Conservation (phyloP, 1,284 basidiomycete species). For the Exsudoporus floridanus region DNA sequence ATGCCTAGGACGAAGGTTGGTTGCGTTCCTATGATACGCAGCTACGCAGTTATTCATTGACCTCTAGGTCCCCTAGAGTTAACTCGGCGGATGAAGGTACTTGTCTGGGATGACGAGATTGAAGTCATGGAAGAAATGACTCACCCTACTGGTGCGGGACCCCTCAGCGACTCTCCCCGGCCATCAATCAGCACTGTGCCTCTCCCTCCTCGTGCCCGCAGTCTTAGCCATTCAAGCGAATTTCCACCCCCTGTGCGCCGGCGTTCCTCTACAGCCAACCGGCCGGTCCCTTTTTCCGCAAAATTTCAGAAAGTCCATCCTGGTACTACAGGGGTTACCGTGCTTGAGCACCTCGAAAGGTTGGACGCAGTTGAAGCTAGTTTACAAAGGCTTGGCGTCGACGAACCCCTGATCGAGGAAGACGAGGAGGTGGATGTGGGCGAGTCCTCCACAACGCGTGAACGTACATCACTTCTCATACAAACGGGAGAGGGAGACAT, state of each 20-base stretch:
- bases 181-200: slow-evolving; percentile 64
- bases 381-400: slow-evolving; percentile 64
- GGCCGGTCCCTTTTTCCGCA: slow-evolving; percentile 76
- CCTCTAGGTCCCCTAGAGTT: slow-evolving; percentile 75
- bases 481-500: slow-evolving; percentile 21
- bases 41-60: slow-evolving; percentile 12
- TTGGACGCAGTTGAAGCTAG: slow-evolving; percentile 79
- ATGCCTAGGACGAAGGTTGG: slow-evolving; percentile 35
- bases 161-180: slow-evolving; percentile 50
- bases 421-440: slow-evolving; percentile 55
- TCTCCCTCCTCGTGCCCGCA: slow-evolving; percentile 55
- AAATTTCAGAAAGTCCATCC: slow-evolving; percentile 79
- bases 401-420: slow-evolving; percentile 50
- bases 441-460: slow-evolving; percentile 40
- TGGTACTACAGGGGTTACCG: slow-evolving; percentile 74
- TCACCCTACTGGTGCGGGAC: slow-evolving; percentile 35
- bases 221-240: slow-evolving; percentile 58
- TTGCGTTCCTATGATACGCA: slow-evolving; percentile 38
- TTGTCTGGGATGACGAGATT: slow-evolving; percentile 84
- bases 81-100: slow-evolving; percentile 72
- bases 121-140: slow-evolving; percentile 63
- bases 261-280: slow-evolving; percentile 59
- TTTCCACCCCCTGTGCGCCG: slow-evolving; percentile 73
- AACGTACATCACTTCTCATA: slow-evolving; percentile 25
- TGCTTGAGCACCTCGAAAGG: slow-evolving; percentile 78